Percentiles rank a stretch among this genome's conserved stretches.
phyloP scores from a whole-genome alignment of 1,284 basidiomycete species.

The Austroboletus novae-zelandiae region DNA sequence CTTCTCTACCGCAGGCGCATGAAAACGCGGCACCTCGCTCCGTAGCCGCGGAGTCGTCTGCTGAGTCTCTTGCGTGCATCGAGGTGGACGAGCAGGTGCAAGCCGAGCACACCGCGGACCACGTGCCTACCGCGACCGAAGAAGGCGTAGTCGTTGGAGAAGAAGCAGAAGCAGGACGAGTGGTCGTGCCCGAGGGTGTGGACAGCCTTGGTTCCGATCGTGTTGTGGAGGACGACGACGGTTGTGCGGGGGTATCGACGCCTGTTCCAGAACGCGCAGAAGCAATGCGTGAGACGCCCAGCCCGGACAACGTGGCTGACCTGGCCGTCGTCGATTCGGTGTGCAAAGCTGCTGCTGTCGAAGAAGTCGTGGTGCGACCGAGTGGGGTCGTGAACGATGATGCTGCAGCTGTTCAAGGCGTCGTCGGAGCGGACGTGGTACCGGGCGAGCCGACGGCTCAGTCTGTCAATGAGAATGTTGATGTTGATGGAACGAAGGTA shows the following conservation, averaged over 20 bases:
- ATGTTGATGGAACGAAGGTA: not conserved
- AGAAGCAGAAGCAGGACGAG: too few species aligned
- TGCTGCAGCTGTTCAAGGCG: too few species aligned
- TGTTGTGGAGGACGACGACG: not conserved
- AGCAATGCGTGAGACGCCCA: conserved; percentile 36
- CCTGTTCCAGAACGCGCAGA: conserved; percentile 34
- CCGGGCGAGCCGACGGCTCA: too few species aligned
- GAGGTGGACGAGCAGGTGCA: not conserved
- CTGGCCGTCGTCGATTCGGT: conserved; percentile 11
- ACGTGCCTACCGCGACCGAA: not conserved
- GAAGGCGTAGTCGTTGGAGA: not conserved
- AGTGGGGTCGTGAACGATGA: too few species aligned
- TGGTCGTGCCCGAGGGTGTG: not conserved
- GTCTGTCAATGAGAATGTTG: not conserved
- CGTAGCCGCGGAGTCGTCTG: conserved; percentile 8
- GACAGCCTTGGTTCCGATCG: too few species aligned
- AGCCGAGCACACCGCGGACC: conserved; percentile 10
- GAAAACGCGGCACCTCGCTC: conserved; percentile 2
- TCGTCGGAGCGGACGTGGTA: too few species aligned
- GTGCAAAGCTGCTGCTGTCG: too few species aligned
- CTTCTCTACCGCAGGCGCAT: not conserved
- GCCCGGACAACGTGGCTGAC: conserved; percentile 34
- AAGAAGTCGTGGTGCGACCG: too few species aligned
- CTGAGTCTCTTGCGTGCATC: not conserved
- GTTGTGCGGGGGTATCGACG: conserved; percentile 6